Evolutionary conservation across 1,284 basidiomycete genomes (phyloP).

Genomic region (Cutaneotrichosporon curvatum): DNA sequence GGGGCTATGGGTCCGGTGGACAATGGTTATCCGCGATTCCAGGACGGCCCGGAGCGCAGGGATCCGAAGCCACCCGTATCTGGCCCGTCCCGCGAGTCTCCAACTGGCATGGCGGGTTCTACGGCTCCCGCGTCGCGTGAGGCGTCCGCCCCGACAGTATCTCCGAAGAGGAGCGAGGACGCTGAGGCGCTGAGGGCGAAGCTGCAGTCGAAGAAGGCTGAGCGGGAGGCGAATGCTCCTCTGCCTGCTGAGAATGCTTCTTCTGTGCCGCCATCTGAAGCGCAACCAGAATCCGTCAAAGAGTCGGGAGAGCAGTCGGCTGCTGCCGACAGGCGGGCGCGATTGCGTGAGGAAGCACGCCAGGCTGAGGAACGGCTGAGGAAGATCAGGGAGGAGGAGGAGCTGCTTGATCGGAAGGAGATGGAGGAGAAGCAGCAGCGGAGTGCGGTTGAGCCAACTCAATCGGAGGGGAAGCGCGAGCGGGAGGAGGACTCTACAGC

Average conservation of each 20-base stretch:
- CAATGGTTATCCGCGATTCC: not conserved
- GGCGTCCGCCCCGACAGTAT: too few species aligned
- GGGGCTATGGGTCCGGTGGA: too few species aligned
- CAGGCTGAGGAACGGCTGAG: constrained; percentile 11
- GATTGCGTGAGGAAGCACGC: constrained; percentile 17
- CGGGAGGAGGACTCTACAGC: not conserved
- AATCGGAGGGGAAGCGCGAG: constrained; percentile 2
- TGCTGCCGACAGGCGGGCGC: constrained; percentile 5
- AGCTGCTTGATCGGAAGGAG: constrained; percentile 12
- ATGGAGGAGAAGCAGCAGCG: not conserved
- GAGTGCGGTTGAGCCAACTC: not conserved
- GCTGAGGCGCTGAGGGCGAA: not conserved
- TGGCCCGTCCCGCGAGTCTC: too few species aligned
- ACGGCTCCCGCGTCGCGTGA: too few species aligned
- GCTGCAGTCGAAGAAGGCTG: not conserved
- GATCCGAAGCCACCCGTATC: too few species aligned
- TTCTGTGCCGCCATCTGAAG: too few species aligned
- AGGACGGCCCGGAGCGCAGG: not conserved
- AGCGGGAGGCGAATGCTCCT: not conserved
- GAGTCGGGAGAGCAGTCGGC: not conserved
- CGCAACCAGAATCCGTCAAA: too few species aligned
- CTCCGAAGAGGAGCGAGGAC: not conserved
- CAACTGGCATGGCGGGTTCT: too few species aligned
- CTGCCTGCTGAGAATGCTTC: too few species aligned
- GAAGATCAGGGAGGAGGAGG: constrained; percentile 16